Evolutionary conservation across 2,329 filamentous ascomycete genomes (phyloP), one percentile per base, ranked within the genome.

Genomic region (Ceratocystis ficicola): DNA sequence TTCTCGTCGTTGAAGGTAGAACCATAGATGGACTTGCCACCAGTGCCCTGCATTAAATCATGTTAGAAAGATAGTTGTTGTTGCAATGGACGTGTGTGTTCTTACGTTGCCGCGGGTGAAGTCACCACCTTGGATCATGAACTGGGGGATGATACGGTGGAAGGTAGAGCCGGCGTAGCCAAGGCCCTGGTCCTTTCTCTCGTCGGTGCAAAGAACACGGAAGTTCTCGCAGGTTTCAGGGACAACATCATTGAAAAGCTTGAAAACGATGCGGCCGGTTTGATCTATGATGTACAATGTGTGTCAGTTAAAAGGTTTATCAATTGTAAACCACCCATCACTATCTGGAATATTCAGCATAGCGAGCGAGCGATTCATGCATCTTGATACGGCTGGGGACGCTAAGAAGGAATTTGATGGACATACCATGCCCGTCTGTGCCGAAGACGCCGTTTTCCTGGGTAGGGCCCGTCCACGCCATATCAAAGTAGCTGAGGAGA

Each of bases 61-160:
- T 59, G 61, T 68, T 62, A 68, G 52, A 32, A 60, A 3, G 25
- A 48, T 3, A 61, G 25, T 36, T 3, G 17, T 41, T 5, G n/a
- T 59, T 15, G 28, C 17, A 20, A 41, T 36, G 3, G 28, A 32
- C 1, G 8, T 10, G 55, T 28, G 28, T 59, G 22, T 57, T 79
- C 89, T 77, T 82, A 95, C 91, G 79, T 95, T 94, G 75, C 86
- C 85, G 75, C 88, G 88, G 78, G 90, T 95, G 82, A 95, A 95
- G 83, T 95, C 90, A 83, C 90, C 90, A 76, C 90, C 91, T 84
- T 95, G 91, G 73, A 95, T 87, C 91, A 95, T 95, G 84, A 95
- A 95, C 67, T 90, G 77, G 72, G 88, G 88, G 78, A 95, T 95
- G 78, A 96, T 87, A 73, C 91, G 90, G 84, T 96, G 90, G 87